Base-by-base conservation (phyloP, 129 eudicot species). In the Arctium lappa region DNA sequence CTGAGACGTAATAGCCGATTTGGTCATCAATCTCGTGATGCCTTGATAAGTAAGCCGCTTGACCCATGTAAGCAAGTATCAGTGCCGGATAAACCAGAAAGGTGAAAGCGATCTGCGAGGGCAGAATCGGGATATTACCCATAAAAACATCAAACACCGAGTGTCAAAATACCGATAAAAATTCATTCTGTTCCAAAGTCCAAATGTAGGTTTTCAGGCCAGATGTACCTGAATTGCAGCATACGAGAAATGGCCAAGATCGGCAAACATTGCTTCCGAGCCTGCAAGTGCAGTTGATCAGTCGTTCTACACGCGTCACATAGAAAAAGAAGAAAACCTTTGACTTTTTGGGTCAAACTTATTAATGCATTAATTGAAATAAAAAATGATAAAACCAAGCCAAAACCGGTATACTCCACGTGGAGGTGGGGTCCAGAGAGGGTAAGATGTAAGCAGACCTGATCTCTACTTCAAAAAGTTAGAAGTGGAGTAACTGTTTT, bases 251-350 rank as follows among this genome's bases (percentile, higher is more conserved):
- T 95, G 98, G 44, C 98, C 98, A 82, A 95, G 96, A 86, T 95
- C 98, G 0, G 98, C 98, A 91, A 95, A 95, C 98, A 95, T 95
- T 65, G 97, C 98, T 80, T 95, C 98, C 29, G 98, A 95, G 77
- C 98, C 98, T 95, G 86, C 88, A 92, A 80, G 75, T 65, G 83
- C 68, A 74, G 37, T 83, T 38, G 74, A 79, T 84, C 79, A 82
- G 63, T 78, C 12, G 82, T 46, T 46, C 16, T 46, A 46, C 56
- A 46, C 56, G 4, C 16, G 16, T 82, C 81, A 82, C 46, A 68
- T 32, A 8, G 13, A 11, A 9, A 46, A 2, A 46, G 56, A 46
- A 46, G 36, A 46, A 44, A 46, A 10, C 15, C 70, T 8, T 84
- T 73, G 84, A 84, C 87, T 44, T 72, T 62, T 46, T 1, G 5